Evolutionary conservation across 257 asterid genomes (phyloP), one percentile per base, ranked within the genome.

Genomic region (Anisodus tanguticus): DNA sequence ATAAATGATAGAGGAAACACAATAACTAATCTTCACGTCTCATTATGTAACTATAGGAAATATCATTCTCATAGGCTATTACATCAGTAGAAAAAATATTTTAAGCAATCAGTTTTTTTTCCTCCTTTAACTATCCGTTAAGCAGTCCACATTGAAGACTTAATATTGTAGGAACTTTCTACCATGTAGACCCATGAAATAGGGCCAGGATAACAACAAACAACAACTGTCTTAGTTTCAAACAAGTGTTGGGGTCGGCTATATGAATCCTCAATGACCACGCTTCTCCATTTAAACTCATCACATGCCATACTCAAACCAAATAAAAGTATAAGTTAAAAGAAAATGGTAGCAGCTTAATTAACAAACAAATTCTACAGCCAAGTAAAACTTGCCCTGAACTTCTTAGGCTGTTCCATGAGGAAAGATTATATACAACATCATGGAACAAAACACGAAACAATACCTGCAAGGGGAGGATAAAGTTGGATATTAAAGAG

Each of bases 401-500:
- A 77, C 63, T 77, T 26, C 64, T 76, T 76, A 76, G 64, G 9
- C 11, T 13, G 49, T 77, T 77, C 62, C 62, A 49, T 22, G 60
- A 49, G 22, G 81, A 49, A 74, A 22, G 63, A 53, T 31, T 53
- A 76, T 13, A 77, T 53, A 53, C 81, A 8, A 51, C 81, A 76
- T 26, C 49, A 77, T 7, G 16, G 64, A 77, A 77, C n/a, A 77
- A 35, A 77, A 77, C 47, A 77, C 83, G 67, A 51, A 89, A 90
- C 39, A 88, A 87, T 85, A 94, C 99, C 98, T 97, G 99, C 87
- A 97, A 91, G 43, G 99, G 99, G 84, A 95, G 92, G 89, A 97
- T 97, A 85, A 97, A 97, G 90, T 95, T 97, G 88, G 99, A 97
- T 88, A 97, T 93, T 81, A 97, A 85, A 51, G 98, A 95, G 87